phyloP scores from a whole-genome alignment of 108 stramenopile genomes.

The Fistulifera solaris region DNA sequence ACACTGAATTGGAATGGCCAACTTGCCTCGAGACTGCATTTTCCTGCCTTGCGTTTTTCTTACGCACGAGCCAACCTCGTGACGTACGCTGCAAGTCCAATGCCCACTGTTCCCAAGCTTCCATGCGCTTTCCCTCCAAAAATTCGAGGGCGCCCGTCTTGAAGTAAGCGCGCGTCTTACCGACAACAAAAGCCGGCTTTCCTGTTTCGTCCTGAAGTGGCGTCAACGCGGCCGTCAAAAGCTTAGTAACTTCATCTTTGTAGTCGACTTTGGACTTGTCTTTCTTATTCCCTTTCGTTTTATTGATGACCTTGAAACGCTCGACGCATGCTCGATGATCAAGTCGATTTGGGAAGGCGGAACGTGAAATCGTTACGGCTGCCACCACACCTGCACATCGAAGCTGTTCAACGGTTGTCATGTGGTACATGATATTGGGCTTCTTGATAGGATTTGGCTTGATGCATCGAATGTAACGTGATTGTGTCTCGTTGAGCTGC shows the following conservation, averaged over 20 bases:
- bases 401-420: constrained; percentile 84
- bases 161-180: constrained; percentile 84
- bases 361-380: constrained; percentile 88
- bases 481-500: constrained; percentile 52
- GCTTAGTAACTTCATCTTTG: constrained; percentile 10
- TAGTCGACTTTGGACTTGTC: constrained; percentile 11
- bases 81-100: constrained; percentile 10
- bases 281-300: constrained; percentile 29
- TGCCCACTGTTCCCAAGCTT: constrained; percentile 37
- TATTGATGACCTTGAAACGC: constrained; percentile 61
- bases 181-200: constrained; percentile 52
- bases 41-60: not conserved
- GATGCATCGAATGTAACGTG: constrained; percentile 90
- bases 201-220: constrained; percentile 15
- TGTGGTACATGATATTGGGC: constrained; percentile 68
- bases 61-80: constrained; percentile 14
- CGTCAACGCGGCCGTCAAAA: constrained; percentile 11
- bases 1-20: constrained; percentile 8
- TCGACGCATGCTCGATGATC: constrained; percentile 73
- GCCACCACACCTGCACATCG: constrained; percentile 94
- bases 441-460: constrained; percentile 79
- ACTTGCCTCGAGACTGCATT: constrained; percentile 1
- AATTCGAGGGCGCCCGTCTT: constrained; percentile 77
- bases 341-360: constrained; percentile 93
- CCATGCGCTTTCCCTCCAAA: constrained; percentile 54